Evolutionary conservation across 225 moss, liverwort and hornwort genomes (phyloP), one percentile per base, ranked within the genome.

Genomic region (Neckera pumila): DNA sequence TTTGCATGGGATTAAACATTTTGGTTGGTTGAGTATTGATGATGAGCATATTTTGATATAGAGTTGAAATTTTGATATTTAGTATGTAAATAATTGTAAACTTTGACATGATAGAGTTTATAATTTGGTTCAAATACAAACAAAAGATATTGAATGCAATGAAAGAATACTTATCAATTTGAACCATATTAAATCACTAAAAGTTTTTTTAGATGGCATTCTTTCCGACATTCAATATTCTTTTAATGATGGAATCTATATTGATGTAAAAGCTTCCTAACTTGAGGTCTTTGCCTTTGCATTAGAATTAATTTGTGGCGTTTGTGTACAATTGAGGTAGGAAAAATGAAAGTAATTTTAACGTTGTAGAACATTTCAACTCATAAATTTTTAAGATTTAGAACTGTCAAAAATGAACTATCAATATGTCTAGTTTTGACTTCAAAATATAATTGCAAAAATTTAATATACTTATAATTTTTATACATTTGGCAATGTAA

Each of bases 201-300:
- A 33, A 19, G 4, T 10, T 28, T 34, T 31, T 22, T 31, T 31
- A 31, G 11, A 17, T 49, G 20, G 12, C 18, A 75, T 75, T 74
- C 7, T 7, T 75, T 74, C 1, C 11, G 0, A 27, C 6, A 27
- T 1, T 18, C 1, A 11, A 47, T 19, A 12, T 2, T 75, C 12
- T 49, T 12, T 74, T 19, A 49, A 33, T 33, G 18, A 49, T 74
- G 4, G 28, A 45, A 28, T 17, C 10, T 28, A 11, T 28, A 17
- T 28, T 73, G 17, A 31, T 31, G 12, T 49, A 2, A 49, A 11
- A 73, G 19, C 49, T 47, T 31, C 1, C 2, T n/a, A n/a, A n/a
- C n/a, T 74, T 47, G 4, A 47, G 0, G 7, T 4, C 31, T 74
- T 0, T 74, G 0, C 19, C 47, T 31, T 19, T 30, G 47, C 12